Evolutionary conservation across 805 yeast species (phyloP).

Genomic region (Yarrowia alimentaria): DNA sequence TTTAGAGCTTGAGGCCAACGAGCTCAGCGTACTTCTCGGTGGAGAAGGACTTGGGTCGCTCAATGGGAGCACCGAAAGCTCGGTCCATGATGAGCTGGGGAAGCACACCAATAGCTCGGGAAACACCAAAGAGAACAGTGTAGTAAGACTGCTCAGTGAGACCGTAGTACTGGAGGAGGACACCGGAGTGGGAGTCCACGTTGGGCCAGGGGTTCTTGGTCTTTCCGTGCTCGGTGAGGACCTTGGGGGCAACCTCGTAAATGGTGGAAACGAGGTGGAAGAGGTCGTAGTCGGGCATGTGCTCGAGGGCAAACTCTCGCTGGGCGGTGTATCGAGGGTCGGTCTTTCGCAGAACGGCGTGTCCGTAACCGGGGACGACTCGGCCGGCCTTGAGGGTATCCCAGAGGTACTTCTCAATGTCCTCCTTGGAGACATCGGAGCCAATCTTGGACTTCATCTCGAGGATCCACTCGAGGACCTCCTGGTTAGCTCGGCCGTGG

Average conservation of each 20-base stretch:
- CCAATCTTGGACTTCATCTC: constrained; percentile 50
- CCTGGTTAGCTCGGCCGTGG: constrained; percentile 85
- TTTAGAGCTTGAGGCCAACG: constrained; percentile 31
- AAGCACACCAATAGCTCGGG: constrained; percentile 76
- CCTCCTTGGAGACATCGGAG: constrained; percentile 43
- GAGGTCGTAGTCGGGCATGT: constrained; percentile 60
- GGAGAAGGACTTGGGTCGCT: constrained; percentile 67
- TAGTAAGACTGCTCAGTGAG: constrained; percentile 68
- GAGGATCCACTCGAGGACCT: constrained; percentile 71
- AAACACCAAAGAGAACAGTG: constrained; percentile 80
- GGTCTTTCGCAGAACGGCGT: constrained; percentile 78
- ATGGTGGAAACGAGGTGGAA: constrained; percentile 65
- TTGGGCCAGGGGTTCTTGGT: constrained; percentile 85
- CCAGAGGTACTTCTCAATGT: constrained; percentile 70
- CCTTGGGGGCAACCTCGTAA: constrained; percentile 71
- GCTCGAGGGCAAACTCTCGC: constrained; percentile 59
- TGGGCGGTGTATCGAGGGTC: constrained; percentile 80
- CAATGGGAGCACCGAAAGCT: constrained; percentile 72
- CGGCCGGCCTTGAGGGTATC: constrained; percentile 65
- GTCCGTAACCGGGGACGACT: constrained; percentile 87
- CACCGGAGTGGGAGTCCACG: constrained; percentile 79
- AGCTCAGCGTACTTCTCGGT: constrained; percentile 42
- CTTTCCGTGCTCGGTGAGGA: constrained; percentile 74
- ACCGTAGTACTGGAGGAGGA: constrained; percentile 76
- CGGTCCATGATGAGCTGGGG: constrained; percentile 80